Evolutionary conservation across 768 basidiomycete species (phyloP).

Genomic region (Omphalotus guepiniiformis): DNA sequence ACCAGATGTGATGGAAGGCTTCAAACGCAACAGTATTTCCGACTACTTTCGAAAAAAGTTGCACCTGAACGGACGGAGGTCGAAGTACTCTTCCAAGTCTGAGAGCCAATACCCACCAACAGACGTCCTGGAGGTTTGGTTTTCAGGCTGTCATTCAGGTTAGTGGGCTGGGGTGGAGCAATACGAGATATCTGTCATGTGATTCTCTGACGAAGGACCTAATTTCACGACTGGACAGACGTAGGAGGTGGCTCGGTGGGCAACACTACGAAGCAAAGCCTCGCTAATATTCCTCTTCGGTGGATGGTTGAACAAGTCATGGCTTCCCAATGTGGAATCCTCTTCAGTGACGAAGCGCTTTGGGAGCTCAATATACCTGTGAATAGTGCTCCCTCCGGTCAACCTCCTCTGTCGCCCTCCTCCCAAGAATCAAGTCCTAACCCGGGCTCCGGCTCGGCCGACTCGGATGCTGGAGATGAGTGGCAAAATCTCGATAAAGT

Average conservation of each 20-base stretch:
- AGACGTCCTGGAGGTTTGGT: conserved; percentile 79
- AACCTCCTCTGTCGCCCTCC: neutral
- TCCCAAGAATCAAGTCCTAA: neutral
- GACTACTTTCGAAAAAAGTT: conserved; percentile 4
- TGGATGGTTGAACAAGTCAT: conserved; percentile 56
- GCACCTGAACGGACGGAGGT: neutral
- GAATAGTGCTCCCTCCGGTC: neutral
- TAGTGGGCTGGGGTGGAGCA: neutral
- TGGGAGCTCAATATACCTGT: conserved; percentile 20
- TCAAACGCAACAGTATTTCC: conserved; percentile 4
- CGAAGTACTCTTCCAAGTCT: neutral
- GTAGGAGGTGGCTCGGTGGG: conserved; percentile 43
- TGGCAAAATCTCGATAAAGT: neutral
- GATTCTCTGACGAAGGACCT: neutral
- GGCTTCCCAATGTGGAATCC: conserved; percentile 36
- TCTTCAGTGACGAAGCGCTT: conserved; percentile 37
- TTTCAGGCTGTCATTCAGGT: conserved; percentile 71
- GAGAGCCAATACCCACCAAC: conserved; percentile 14
- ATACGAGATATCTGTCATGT: no score
- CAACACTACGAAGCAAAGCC: conserved; percentile 26
- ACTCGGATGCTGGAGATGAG: neutral
- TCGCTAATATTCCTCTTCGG: conserved; percentile 43
- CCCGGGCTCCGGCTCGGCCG: neutral
- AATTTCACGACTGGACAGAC: conserved; percentile 24
- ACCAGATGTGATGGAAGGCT: neutral